Evolutionary conservation across 169 alveolate genomes (phyloP).

Genomic region (Theileria sp.): DNA sequence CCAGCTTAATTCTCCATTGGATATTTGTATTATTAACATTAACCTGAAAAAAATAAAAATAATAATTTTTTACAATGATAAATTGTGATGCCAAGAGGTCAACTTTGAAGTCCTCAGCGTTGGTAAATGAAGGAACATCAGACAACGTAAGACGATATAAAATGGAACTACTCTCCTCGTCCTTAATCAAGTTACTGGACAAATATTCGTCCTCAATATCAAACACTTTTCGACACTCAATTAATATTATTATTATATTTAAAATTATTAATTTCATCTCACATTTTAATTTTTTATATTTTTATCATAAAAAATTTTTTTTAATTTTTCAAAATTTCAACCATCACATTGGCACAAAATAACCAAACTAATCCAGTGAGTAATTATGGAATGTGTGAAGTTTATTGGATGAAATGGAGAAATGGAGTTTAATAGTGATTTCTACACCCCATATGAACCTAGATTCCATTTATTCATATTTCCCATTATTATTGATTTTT

Average conservation of each 20-base stretch:
- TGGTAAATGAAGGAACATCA: constrained; percentile 29
- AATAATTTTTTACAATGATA: constrained; percentile 22
- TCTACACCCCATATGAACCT: neutral
- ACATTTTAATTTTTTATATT: no score
- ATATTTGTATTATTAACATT: constrained; percentile 21
- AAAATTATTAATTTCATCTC: neutral
- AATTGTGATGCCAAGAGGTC: constrained; percentile 61
- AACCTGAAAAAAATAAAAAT: constrained; percentile 10
- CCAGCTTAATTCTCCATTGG: constrained; percentile 55
- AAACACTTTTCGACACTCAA: constrained; percentile 13
- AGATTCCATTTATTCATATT: neutral
- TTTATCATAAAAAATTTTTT: no score
- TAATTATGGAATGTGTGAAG: neutral
- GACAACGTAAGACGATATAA: constrained; percentile 33
- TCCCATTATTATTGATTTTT: neutral
- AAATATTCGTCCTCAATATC: constrained; percentile 17
- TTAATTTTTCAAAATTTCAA: no score
- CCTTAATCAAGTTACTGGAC: constrained; percentile 36
- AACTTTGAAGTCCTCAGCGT: constrained; percentile 55
- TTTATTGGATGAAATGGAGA: neutral
- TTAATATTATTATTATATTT: neutral
- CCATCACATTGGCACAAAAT: neutral
- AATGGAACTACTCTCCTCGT: constrained; percentile 36
- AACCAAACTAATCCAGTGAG: neutral
- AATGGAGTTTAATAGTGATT: neutral